Evolutionary conservation across 352 stramenopile species (phyloP).

Genomic region (Phytophthora citricola): DNA sequence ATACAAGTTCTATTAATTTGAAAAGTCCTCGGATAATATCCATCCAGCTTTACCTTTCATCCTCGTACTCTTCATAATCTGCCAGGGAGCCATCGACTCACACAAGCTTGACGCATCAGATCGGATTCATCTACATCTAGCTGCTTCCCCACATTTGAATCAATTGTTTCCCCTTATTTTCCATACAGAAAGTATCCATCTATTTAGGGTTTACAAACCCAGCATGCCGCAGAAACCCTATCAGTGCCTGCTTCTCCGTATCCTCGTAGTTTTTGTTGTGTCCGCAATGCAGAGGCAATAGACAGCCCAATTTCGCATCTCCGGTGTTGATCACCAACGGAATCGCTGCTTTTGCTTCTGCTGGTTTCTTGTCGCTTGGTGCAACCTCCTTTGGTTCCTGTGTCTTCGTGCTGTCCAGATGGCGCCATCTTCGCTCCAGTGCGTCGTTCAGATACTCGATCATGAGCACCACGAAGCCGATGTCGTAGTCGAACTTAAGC

Average conservation of each 20-base stretch:
- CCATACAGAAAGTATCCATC: conserved; percentile 10
- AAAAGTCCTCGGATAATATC: no score
- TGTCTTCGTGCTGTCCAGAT: conserved; percentile 39
- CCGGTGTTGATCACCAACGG: conserved; percentile 44
- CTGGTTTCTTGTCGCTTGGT: conserved; percentile 9
- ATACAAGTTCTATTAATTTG: no score
- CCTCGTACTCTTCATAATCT: no score
- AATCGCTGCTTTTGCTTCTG: conserved; percentile 16
- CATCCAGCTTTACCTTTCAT: no score
- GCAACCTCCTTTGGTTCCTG: conserved; percentile 12
- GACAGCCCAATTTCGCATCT: conserved; percentile 50
- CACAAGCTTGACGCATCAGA: no score
- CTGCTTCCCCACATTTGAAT: no score
- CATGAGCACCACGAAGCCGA: conserved; percentile 74
- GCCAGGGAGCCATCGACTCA: no score
- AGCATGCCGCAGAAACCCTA: conserved; percentile 58
- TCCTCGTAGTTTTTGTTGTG: conserved; percentile 90
- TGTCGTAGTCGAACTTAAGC: conserved; percentile 78
- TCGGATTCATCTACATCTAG: no score
- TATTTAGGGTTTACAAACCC: conserved; percentile 47
- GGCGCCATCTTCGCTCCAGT: conserved; percentile 62
- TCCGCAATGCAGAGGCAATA: conserved; percentile 82
- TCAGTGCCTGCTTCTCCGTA: conserved; percentile 71
- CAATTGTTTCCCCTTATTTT: no score
- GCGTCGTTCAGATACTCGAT: conserved; percentile 81